Conservation (phyloP, 2,329 filamentous ascomycete genomes). For the Calonectria honghensis region DNA sequence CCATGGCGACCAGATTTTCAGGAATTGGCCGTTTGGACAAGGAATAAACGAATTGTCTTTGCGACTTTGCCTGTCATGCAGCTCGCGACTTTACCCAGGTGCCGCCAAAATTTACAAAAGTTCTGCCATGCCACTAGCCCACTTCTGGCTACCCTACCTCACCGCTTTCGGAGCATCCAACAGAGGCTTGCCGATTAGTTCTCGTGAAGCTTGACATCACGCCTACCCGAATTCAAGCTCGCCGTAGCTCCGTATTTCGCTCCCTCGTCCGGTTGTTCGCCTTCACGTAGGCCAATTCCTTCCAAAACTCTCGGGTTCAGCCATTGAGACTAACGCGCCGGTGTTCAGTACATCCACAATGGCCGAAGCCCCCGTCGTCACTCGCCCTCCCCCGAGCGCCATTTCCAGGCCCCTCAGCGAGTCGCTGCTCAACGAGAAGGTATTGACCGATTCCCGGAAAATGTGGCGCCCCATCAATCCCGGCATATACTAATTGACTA, state of each 20-base stretch:
- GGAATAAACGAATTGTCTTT: slow-evolving; percentile 40
- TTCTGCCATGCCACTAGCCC: slow-evolving; percentile 65
- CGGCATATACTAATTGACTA: slow-evolving; percentile 47
- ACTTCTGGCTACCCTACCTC: slow-evolving; percentile 52
- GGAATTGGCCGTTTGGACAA: slow-evolving; percentile 32
- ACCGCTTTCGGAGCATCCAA: slow-evolving; percentile 66
- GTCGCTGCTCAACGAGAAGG: slow-evolving; percentile 99
- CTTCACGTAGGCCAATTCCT: slow-evolving; percentile 53
- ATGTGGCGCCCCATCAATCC: not conserved
- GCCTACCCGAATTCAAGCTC: slow-evolving; percentile 56
- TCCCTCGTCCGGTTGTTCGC: slow-evolving; percentile 49
- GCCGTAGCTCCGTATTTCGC: slow-evolving; percentile 54
- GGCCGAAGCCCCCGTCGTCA: slow-evolving; percentile 69
- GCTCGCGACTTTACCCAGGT: slow-evolving; percentile 53
- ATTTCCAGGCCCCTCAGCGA: slow-evolving; percentile 94
- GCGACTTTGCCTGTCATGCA: slow-evolving; percentile 44
- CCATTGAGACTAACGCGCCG: slow-evolving; percentile 50
- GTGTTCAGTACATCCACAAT: slow-evolving; percentile 62
- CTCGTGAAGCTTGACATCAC: slow-evolving; percentile 62
- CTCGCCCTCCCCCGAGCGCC: slow-evolving; percentile 74
- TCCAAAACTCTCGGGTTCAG: not conserved
- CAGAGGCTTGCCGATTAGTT: slow-evolving; percentile 61
- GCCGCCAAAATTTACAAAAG: slow-evolving; percentile 64
- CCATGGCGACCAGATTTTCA: slow-evolving; percentile 42
- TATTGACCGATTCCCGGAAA: slow-evolving; percentile 65